phyloP scores from a whole-genome alignment of 1,284 basidiomycete species.

The Austroboletus novae-zelandiae region DNA sequence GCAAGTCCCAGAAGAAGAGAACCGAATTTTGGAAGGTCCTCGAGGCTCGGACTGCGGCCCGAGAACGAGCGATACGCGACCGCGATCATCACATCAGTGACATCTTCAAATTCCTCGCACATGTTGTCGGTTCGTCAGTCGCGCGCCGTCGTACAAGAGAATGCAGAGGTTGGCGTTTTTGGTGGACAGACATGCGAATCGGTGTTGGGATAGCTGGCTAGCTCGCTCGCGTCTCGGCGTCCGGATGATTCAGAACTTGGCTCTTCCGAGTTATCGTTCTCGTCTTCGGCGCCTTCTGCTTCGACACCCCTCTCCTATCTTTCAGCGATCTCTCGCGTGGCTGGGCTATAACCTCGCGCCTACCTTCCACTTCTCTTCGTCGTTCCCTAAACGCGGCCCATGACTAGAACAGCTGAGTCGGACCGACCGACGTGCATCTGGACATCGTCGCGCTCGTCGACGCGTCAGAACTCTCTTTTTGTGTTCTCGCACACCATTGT shows the following conservation, averaged over 20 bases:
- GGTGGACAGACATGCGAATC: slow-evolving; percentile 13
- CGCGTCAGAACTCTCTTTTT: slow-evolving; percentile 18
- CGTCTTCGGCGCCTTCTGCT: slow-evolving; percentile 25
- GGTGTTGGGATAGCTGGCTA: slow-evolving; percentile 16
- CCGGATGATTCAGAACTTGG: slow-evolving; percentile 5
- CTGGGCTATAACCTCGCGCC: slow-evolving; percentile 12
- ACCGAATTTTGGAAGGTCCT: slow-evolving; percentile 49
- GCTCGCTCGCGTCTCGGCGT: slow-evolving; percentile 25
- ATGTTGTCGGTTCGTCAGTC: slow-evolving; percentile 52
- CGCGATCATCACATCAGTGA: slow-evolving; percentile 47
- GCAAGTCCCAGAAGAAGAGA: slow-evolving; percentile 40
- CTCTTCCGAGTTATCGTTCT: slow-evolving; percentile 17
- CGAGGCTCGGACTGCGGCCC: slow-evolving; percentile 28
- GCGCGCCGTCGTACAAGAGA: too few relatives aligned
- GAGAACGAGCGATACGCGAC: slow-evolving; percentile 32
- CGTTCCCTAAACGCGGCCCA: slow-evolving; percentile 14
- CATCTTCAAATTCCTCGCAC: slow-evolving; percentile 41
- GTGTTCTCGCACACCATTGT: slow-evolving; percentile 13
- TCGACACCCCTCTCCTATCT: slow-evolving; percentile 22
- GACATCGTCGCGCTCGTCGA: slow-evolving; percentile 16
- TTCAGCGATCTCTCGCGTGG: slow-evolving; percentile 9
- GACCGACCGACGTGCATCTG: slow-evolving; percentile 16
- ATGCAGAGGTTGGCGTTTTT: too few relatives aligned
- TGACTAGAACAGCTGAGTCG: slow-evolving; percentile 1
- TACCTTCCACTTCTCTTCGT: slow-evolving; percentile 11